Base-by-base conservation (phyloP, 352 stramenopile species). In the Blastocystis sp. region DNA sequence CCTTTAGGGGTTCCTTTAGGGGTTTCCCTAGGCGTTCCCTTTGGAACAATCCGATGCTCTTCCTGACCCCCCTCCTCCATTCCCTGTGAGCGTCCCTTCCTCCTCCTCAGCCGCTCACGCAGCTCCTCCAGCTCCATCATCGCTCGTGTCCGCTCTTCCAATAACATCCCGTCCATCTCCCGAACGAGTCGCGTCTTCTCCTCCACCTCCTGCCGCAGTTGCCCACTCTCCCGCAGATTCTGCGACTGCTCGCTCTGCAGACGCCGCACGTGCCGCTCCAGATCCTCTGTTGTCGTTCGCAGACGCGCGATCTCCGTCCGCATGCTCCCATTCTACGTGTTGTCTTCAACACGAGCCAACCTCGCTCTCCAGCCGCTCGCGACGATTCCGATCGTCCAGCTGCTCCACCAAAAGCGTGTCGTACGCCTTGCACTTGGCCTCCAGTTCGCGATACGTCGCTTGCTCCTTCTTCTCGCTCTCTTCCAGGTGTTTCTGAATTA, bases 121-220 rank as follows among this genome's bases (percentile, higher is more conserved):
- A 78, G n/a, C 44, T 38, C 9, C 24, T 34, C 18, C 29, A 78
- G 36, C 34, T 78, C 67, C 48, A 78, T 8, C 42, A 78, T 38
- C 18, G 67, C 56, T 34, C 67, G 67, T 24, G 67, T 78, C 18
- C 67, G 67, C 27, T 78, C 67, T 21, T 34, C 57, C 4, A 44
- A 57, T 44, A 78, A n/a, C 67, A 78, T 78, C 32, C 42, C 27
- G 21, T 78, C 49, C 67, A 78, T 78, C 18, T 78, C 67, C 21
- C 34, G 38, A 21, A 78, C 6, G 29, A 38, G 57, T 34, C 46
- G 49, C 49, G 42, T 78, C 34, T 78, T 78, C 48, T 78, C 67
- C 44, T 78, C 67, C 38, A 78, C 0, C 44, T 78, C 3, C 21
- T 40, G 40, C 29, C 53, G 67, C 49, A 78, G 34, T 18, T 49